Percentiles rank a stretch among this genome's conserved stretches.
These are phyloP conservation scores for Pseudogymnoascus sp. DNA, from an alignment of 2,329 filamentous ascomycete species.

Conservation along the genomic window DNA sequence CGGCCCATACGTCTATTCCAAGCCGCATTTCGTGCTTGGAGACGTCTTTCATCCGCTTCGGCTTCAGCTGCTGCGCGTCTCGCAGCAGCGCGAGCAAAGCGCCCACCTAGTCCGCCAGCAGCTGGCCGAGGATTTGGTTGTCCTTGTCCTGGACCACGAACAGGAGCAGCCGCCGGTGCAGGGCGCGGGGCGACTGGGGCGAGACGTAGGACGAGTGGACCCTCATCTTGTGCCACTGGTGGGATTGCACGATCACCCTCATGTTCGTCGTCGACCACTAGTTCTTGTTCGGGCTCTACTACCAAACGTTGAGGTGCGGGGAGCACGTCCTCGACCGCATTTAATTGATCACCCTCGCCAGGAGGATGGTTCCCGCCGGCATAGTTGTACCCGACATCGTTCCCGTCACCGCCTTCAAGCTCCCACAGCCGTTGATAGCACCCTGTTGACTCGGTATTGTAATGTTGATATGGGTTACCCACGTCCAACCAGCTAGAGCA, in stretches of 20 bases:
- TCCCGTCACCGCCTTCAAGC: conserved; percentile 70
- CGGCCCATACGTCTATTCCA: conserved; percentile 5
- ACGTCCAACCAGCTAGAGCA: conserved; percentile 81
- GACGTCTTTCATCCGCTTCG: neutral
- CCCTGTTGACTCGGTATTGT: conserved; percentile 60
- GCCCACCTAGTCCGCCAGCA: neutral
- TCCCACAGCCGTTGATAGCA: conserved; percentile 92
- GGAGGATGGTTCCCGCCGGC: conserved; percentile 15
- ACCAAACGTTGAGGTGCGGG: neutral
- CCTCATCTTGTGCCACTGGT: conserved; percentile 22
- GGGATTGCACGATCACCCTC: neutral
- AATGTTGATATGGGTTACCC: conserved; percentile 79
- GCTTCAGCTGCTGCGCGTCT: neutral
- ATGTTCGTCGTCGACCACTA: neutral
- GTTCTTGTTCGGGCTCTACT: conserved; percentile 10
- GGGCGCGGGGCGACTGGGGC: conserved; percentile 22
- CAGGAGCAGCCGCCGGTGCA: conserved; percentile 12
- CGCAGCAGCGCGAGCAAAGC: neutral
- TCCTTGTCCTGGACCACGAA: conserved; percentile 13
- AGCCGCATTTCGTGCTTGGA: neutral
- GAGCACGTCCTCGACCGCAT: neutral
- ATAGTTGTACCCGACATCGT: conserved; percentile 26
- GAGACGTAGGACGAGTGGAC: conserved; percentile 28
- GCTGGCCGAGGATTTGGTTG: neutral
- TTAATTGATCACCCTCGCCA: neutral